A percentile compares a stretch with the other conserved stretches of the same genome.
Conservation (phyloP, 495 filamentous ascomycete genomes). For the Aspergillus cristatus region DNA sequence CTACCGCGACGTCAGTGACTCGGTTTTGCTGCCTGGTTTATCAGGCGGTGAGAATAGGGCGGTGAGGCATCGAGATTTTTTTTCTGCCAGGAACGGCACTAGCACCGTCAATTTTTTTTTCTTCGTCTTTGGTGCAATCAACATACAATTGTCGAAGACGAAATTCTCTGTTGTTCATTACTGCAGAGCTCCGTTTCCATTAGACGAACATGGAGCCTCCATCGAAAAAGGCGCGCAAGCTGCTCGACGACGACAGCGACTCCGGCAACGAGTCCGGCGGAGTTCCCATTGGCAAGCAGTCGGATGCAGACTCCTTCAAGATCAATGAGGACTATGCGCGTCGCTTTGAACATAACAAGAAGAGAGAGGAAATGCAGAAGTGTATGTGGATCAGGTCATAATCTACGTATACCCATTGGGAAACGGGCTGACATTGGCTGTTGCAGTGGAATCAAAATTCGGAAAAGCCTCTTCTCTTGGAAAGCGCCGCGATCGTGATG, state of each 20-base stretch:
- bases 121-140: constrained; percentile 5
- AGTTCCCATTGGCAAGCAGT: constrained; percentile 25
- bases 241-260: constrained; percentile 44
- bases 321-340: constrained; percentile 87
- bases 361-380: constrained; percentile 77
- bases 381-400: constrained; percentile 41
- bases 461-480: constrained; percentile 38
- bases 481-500: constrained; percentile 20
- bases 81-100: constrained; percentile 12
- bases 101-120: constrained; percentile 20
- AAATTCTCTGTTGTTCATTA: too few relatives aligned
- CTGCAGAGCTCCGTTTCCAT: too few relatives aligned
- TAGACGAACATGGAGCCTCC: constrained; percentile 32
- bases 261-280: constrained; percentile 44
- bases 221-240: constrained; percentile 35
- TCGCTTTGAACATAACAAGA: constrained; percentile 93
- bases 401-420: neutral
- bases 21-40: constrained; percentile 7
- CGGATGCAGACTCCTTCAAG: constrained; percentile 45
- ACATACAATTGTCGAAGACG: too few relatives aligned
- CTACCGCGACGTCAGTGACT: constrained; percentile 35
- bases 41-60: constrained; percentile 10
- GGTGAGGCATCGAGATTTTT: constrained; percentile 11
- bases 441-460: constrained; percentile 78
- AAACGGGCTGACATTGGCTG: too few relatives aligned